A percentile compares a stretch with the other conserved stretches of the same genome.
phyloP scores from a whole-genome alignment of 768 basidiomycete species.

The Pleurotus tuber-regium region DNA sequence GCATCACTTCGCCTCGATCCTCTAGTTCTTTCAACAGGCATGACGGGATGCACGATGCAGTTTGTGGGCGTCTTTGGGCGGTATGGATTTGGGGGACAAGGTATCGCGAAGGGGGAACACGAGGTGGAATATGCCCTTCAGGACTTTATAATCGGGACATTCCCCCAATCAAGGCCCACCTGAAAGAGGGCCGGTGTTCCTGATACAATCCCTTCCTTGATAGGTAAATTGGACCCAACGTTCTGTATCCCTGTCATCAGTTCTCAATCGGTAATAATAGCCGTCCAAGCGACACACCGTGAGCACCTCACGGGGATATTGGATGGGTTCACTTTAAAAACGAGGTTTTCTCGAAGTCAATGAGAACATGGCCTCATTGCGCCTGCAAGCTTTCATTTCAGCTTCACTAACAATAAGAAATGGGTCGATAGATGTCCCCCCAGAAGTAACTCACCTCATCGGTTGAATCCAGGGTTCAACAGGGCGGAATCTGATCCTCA shows the following conservation, averaged over 20 bases:
- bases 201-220: constrained; percentile 7
- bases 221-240: constrained; percentile 2
- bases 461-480: constrained; percentile 7
- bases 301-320: background rate
- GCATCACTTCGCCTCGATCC: constrained; percentile 29
- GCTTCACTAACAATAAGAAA: constrained; percentile 3
- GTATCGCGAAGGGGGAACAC: constrained; percentile 12
- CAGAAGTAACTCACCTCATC: background rate
- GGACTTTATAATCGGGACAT: constrained; percentile 10
- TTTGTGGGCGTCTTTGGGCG: constrained; percentile 6
- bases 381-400: constrained; percentile 8
- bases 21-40: constrained; percentile 49
- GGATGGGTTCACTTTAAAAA: background rate
- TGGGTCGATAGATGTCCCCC: background rate
- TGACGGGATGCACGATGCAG: constrained; percentile 21
- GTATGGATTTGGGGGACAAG: constrained; percentile 9
- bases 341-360: background rate
- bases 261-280: constrained; percentile 11
- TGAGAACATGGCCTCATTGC: constrained; percentile 8
- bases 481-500: constrained; percentile 7
- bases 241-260: constrained; percentile 3
- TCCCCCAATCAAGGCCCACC: constrained; percentile 7
- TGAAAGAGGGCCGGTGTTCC: constrained; percentile 8
- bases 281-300: constrained; percentile 2
- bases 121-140: constrained; percentile 8